phyloP scores from a whole-genome alignment of 73 alveolate species.

The Blepharisma japonicum region DNA sequence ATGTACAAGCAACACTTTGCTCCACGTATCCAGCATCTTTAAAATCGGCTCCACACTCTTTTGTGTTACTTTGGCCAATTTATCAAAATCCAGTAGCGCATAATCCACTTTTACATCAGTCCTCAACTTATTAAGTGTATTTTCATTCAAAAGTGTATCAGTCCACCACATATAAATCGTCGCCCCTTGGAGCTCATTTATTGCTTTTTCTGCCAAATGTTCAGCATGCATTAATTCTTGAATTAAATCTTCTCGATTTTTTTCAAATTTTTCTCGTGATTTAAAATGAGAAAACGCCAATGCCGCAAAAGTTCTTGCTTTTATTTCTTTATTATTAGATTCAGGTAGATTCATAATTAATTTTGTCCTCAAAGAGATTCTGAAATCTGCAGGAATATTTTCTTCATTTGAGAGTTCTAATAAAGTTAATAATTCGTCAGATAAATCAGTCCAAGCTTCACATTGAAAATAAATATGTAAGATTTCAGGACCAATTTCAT shows the following conservation, averaged over 20 bases:
- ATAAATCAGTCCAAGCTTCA: not conserved
- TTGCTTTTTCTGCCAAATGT: not conserved
- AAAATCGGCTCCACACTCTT: not conserved
- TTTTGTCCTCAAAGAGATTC: not conserved
- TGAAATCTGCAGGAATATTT: not conserved
- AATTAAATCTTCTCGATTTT: not conserved
- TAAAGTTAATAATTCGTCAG: constrained; percentile 1
- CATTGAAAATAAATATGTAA: not conserved
- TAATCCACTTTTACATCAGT: not conserved
- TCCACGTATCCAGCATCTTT: not conserved
- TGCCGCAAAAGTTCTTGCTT: constrained; percentile 8
- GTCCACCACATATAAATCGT: constrained; percentile 15
- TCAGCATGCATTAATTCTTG: not conserved
- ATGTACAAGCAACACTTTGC: not conserved
- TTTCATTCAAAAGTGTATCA: constrained; percentile 1
- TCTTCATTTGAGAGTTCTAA: not conserved
- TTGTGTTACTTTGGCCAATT: not conserved
- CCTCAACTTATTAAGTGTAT: not conserved
- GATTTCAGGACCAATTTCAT: not conserved
- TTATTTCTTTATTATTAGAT: not conserved
- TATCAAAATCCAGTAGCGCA: not conserved
- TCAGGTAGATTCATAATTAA: not conserved
- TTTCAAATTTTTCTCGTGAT: not conserved
- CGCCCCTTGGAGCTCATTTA: not conserved
- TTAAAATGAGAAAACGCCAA: not conserved